Evolutionary conservation across 331 rosid species (phyloP), one percentile per base, ranked within the genome.

Genomic region (Pyrus hybrid): DNA sequence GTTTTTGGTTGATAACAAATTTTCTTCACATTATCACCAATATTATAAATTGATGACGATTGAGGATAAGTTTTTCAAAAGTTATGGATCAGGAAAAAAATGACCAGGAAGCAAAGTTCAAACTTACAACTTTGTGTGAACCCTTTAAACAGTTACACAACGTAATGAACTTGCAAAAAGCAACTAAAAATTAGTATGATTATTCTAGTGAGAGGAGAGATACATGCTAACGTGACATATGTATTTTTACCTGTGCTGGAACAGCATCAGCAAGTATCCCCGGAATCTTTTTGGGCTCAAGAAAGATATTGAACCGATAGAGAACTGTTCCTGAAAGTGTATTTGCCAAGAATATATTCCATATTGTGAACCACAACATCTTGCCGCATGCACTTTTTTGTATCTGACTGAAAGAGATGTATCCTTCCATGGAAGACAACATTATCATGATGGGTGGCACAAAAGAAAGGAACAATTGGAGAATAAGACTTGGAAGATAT

Each of bases 261-360:
- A 93, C 98, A 71, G 95, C 98, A 72, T 85, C 89, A 64, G 90
- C 96, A 62, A 93, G 91, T 82, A 93, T 35, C 13, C 77, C 45
- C 3, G 98, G 96, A 79, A 93, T 89, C 43, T 76, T 60, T 83
- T 87, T 86, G 63, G 98, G 98, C 84, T 93, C 95, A 63, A 93
- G 89, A 80, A 90, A 84, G 78, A 89, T 5, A 29, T 70, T 82
- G 29, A 93, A 83, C 69, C 83, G 83, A 81, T 86, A 89, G 29
- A 93, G 91, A 76, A 78, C 93, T 7, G 98, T 72, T 51, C 98
- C 98, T 28, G 98, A 93, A 67, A 93, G 87, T 65, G 81, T 91
- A 81, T 89, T 93, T 75, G 96, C 98, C 79, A 93, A 89, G 93
- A 93, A 93, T 73, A 90, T 72, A 85, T 93, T 93, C 98, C 98